A percentile compares a stretch with the other conserved stretches of the same genome.
These are phyloP conservation scores for Pilatotrama ljubarskyi DNA, from an alignment of 768 basidiomycete genomes.

Conservation along the genomic window DNA sequence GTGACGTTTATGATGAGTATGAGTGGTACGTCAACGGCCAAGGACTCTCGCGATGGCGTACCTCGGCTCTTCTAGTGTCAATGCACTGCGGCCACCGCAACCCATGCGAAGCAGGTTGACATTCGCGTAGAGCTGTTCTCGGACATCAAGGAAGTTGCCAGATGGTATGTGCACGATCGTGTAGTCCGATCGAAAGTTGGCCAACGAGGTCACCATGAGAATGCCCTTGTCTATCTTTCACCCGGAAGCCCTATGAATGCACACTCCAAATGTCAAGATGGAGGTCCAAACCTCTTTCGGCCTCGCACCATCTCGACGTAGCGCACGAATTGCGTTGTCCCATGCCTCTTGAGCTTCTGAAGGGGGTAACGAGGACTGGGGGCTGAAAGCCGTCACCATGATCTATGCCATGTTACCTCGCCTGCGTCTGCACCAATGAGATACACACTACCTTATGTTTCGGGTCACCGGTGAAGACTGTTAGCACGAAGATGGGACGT, in stretches of 20 bases:
- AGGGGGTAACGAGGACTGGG: constrained; percentile 41
- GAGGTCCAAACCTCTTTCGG: constrained; percentile 55
- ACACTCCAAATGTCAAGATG: background rate
- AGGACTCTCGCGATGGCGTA: no score
- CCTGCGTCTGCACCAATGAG: background rate
- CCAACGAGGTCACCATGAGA: constrained; percentile 81
- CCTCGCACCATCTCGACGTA: constrained; percentile 71
- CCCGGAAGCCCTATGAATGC: background rate
- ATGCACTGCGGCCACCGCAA: constrained; percentile 72
- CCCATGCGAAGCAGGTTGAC: constrained; percentile 86
- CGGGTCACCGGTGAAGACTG: constrained; percentile 77
- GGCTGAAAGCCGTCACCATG: constrained; percentile 56
- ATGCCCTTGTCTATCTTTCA: constrained; percentile 63
- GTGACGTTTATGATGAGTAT: background rate
- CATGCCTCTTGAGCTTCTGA: constrained; percentile 54
- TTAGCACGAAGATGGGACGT: constrained; percentile 58
- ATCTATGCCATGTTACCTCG: constrained; percentile 43
- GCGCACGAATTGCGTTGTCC: constrained; percentile 58
- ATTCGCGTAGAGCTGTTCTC: constrained; percentile 74
- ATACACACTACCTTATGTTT: constrained; percentile 51
- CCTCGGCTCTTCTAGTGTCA: constrained; percentile 79
- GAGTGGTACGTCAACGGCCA: no score
- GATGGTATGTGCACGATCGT: constrained; percentile 79
- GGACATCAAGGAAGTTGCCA: constrained; percentile 63
- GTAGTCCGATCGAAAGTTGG: constrained; percentile 85